phyloP scores from a whole-genome alignment of 169 alveolate species.

The Perkinsus chesapeaki region DNA sequence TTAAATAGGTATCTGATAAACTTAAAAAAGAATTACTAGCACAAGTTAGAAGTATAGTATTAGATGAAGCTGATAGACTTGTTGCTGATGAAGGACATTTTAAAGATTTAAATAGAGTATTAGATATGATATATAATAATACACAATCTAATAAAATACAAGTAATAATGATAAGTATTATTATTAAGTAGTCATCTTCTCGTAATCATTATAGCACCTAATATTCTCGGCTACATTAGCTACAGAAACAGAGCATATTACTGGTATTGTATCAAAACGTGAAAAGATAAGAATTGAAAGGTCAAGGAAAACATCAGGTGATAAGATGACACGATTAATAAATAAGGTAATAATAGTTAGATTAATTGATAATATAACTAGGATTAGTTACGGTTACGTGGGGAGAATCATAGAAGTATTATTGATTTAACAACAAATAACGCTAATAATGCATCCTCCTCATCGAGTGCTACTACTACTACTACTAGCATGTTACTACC shows the following conservation, averaged over 20 bases:
- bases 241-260: neutral
- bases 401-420: neutral
- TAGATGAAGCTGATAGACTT: neutral
- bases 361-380: too few species aligned
- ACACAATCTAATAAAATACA: neutral
- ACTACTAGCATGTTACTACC: too few species aligned
- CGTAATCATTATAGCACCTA: too few species aligned
- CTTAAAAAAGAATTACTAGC: neutral
- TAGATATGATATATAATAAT: neutral
- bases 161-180: neutral
- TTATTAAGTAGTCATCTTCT: neutral
- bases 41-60: neutral
- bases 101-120: neutral
- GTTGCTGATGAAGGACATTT: constrained; percentile 3
- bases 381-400: neutral
- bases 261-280: neutral
- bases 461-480: neutral
- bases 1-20: neutral
- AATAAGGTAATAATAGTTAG: neutral
- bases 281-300: neutral
- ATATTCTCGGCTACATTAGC: neutral
- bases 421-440: neutral
- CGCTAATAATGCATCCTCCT: neutral
- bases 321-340: neutral
- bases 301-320: neutral